Percentiles rank a stretch among this genome's conserved stretches.
phyloP scores from a whole-genome alignment of 768 basidiomycete species.

The Boletus sensibilis region DNA sequence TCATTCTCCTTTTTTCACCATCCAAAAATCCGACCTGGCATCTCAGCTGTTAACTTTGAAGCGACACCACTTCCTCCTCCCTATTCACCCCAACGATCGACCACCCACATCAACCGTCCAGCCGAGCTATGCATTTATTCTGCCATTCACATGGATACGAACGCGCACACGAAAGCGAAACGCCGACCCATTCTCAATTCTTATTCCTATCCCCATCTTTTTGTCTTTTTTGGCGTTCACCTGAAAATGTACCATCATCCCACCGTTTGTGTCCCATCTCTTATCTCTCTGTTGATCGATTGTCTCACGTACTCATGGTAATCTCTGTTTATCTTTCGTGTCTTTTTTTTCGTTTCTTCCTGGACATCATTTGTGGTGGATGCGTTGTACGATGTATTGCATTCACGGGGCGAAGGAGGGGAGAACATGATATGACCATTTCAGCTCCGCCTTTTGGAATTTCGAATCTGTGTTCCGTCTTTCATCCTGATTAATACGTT shows the following conservation, averaged over 20 bases:
- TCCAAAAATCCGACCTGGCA: neutral
- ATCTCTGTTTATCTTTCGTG: neutral
- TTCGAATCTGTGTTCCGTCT: too few species aligned
- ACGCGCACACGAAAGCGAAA: neutral
- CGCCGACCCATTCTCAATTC: neutral
- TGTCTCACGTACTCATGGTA: neutral
- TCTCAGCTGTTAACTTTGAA: neutral
- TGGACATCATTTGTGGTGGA: neutral
- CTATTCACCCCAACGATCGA: neutral
- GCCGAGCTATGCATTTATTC: neutral
- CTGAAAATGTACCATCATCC: conserved; percentile 9
- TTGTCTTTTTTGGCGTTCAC: neutral
- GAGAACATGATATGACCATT: neutral
- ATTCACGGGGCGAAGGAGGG: neutral
- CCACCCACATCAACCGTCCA: neutral
- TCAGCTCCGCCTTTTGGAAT: neutral
- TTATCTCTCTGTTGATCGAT: neutral
- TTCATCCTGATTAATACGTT: neutral
- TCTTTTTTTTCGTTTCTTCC: neutral
- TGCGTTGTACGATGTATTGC: conserved; percentile 4
- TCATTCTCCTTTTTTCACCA: neutral
- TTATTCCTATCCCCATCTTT: neutral
- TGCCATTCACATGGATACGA: neutral
- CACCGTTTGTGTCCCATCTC: neutral
- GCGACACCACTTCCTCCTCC: conserved; percentile 2